Conservation (phyloP, 441 rosid genomes). For the Hypseocharis bilobata region DNA sequence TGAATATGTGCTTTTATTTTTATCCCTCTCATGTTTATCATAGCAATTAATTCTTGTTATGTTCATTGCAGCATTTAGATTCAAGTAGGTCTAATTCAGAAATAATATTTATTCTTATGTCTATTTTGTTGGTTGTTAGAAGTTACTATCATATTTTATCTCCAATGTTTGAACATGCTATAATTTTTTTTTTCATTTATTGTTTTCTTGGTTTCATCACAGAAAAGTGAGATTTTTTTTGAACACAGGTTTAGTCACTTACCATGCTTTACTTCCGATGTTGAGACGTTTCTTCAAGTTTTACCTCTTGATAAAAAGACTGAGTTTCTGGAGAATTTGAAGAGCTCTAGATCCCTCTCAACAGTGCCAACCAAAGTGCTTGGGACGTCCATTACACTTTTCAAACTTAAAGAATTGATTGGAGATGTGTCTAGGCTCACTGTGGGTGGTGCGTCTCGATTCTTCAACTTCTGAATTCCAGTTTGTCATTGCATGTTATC, state of each 20-base stretch:
- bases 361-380: constrained; percentile 48
- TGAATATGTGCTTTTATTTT: too few species aligned
- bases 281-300: constrained; percentile 62
- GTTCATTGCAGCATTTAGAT: too few species aligned
- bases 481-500: neutral
- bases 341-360: constrained; percentile 31
- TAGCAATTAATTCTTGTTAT: too few species aligned
- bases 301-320: constrained; percentile 47
- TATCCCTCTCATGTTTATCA: too few species aligned
- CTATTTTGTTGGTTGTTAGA: neutral
- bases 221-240: constrained; percentile 18
- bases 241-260: constrained; percentile 84
- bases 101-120: neutral
- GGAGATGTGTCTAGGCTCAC: constrained; percentile 46
- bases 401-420: constrained; percentile 64
- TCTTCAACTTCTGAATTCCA: neutral
- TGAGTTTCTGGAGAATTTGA: constrained; percentile 51
- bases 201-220: neutral
- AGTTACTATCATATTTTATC: neutral
- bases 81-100: neutral
- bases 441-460: constrained; percentile 42
- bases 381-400: constrained; percentile 60
- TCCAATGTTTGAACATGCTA: too few species aligned
- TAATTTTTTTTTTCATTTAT: too few species aligned
- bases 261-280: constrained; percentile 78